phyloP scores from a whole-genome alignment of 352 stramenopile species.

The Pythium oligandrum region DNA sequence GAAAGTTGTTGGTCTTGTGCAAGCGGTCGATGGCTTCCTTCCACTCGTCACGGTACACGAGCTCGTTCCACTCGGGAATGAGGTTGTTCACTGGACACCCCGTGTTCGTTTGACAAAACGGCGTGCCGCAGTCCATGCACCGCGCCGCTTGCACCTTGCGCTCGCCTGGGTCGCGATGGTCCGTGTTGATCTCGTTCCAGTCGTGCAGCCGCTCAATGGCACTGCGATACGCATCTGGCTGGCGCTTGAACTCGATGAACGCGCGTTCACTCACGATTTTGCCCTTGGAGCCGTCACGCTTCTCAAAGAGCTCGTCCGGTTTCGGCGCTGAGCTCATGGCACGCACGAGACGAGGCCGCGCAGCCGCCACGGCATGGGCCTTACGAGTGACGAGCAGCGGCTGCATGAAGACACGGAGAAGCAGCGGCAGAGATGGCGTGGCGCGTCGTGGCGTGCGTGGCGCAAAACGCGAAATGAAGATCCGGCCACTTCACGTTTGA shows the following conservation, averaged over 20 bases:
- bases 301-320: slow-evolving; percentile 13
- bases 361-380: too few species aligned
- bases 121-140: slow-evolving; percentile 99
- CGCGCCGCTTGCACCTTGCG: slow-evolving; percentile 93
- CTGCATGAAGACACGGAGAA: too few species aligned
- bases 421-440: too few species aligned
- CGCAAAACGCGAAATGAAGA: too few species aligned
- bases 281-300: slow-evolving; percentile 65
- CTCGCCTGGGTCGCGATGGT: slow-evolving; percentile 81
- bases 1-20: slow-evolving; percentile 99
- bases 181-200: slow-evolving; percentile 97
- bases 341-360: too few species aligned
- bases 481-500: too few species aligned
- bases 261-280: slow-evolving; percentile 66
- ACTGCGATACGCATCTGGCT: slow-evolving; percentile 92
- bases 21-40: slow-evolving; percentile 94
- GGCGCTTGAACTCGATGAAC: slow-evolving; percentile 80
- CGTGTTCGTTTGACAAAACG: slow-evolving; percentile 98
- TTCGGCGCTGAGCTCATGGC: too few species aligned
- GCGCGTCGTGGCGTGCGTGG: too few species aligned
- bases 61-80: slow-evolving; percentile 98
- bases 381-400: too few species aligned
- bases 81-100: slow-evolving; percentile 98
- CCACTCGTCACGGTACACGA: slow-evolving; percentile 97
- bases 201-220: slow-evolving; percentile 92